phyloP scores from a whole-genome alignment of 2,329 filamentous ascomycete species.

The Incumbomyces delicatus region DNA sequence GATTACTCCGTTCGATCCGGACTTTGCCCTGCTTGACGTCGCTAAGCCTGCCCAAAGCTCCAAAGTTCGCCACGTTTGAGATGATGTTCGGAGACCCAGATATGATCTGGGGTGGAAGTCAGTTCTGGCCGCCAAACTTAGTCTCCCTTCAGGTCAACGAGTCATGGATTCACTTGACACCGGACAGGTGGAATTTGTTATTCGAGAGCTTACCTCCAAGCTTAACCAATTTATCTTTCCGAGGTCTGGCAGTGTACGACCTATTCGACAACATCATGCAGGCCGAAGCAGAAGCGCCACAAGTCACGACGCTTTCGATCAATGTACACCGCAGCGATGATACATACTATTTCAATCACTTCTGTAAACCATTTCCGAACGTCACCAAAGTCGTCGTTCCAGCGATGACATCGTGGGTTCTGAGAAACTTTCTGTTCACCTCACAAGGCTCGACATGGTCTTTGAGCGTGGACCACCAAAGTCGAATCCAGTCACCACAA shows the following conservation, averaged over 20 bases:
- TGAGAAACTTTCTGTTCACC: slow-evolving; percentile 11
- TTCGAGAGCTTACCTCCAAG: not conserved
- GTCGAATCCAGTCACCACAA: not conserved
- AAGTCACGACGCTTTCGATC: slow-evolving; percentile 2
- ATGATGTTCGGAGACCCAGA: not conserved
- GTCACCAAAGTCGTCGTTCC: slow-evolving; percentile 3
- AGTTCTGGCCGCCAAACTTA: slow-evolving; percentile 14
- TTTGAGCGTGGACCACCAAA: not conserved
- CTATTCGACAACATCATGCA: not conserved
- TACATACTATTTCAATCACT: slow-evolving; percentile 6
- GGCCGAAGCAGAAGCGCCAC: not conserved
- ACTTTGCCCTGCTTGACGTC: slow-evolving; percentile 35
- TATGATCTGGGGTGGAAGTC: not conserved
- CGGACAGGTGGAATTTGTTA: not conserved
- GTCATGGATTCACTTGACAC: not conserved
- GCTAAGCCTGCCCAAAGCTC: slow-evolving; percentile 34
- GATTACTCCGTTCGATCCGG: slow-evolving; percentile 42
- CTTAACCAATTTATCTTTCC: not conserved
- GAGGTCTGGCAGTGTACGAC: not conserved
- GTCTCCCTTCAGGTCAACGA: slow-evolving; percentile 9
- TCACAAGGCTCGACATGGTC: slow-evolving; percentile 7
- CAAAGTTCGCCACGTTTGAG: not conserved
- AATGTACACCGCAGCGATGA: slow-evolving; percentile 6
- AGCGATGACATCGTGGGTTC: slow-evolving; percentile 3
- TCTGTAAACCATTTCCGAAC: slow-evolving; percentile 3